Conservation (phyloP, 1,284 basidiomycete species). For the Afroboletus lepidellus region DNA sequence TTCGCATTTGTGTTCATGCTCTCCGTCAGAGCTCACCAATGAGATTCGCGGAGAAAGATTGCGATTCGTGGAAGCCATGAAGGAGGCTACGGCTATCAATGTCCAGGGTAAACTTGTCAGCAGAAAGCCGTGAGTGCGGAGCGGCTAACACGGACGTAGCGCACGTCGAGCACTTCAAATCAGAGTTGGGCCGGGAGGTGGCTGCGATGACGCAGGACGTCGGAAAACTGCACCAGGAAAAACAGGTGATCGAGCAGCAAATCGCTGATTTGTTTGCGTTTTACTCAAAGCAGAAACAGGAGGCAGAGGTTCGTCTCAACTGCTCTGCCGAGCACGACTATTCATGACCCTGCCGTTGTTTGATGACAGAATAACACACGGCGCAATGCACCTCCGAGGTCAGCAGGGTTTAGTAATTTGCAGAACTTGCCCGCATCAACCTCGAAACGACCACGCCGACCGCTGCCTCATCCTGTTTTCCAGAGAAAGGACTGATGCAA, state of each 20-base stretch:
- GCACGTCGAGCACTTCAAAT: conserved; percentile 83
- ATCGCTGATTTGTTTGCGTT: conserved; percentile 72
- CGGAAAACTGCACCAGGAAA: conserved; percentile 67
- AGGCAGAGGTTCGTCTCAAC: conserved; percentile 34
- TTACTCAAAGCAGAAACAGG: conserved; percentile 66
- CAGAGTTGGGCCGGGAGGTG: conserved; percentile 73
- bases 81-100: conserved; percentile 83
- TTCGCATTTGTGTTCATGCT: background rate
- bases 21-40: conserved; percentile 62
- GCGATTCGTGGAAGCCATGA: conserved; percentile 88
- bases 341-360: conserved; percentile 1
- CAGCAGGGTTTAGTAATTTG: conserved; percentile 26
- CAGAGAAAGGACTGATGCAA: conserved; percentile 20
- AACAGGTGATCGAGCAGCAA: conserved; percentile 70
- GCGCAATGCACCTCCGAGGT: conserved; percentile 22
- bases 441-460: conserved; percentile 26
- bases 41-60: conserved; percentile 84
- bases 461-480: conserved; percentile 34
- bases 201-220: conserved; percentile 74
- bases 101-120: conserved; percentile 58
- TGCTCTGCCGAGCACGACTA: background rate
- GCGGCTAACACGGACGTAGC: conserved; percentile 40
- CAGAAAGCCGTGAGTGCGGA: background rate
- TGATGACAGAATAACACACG: conserved; percentile 26
- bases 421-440: conserved; percentile 29